Percentiles rank a stretch among this genome's conserved stretches.
Evolutionary conservation across 106 monocot species (phyloP).

Genomic region (Ottelia alismoides): DNA sequence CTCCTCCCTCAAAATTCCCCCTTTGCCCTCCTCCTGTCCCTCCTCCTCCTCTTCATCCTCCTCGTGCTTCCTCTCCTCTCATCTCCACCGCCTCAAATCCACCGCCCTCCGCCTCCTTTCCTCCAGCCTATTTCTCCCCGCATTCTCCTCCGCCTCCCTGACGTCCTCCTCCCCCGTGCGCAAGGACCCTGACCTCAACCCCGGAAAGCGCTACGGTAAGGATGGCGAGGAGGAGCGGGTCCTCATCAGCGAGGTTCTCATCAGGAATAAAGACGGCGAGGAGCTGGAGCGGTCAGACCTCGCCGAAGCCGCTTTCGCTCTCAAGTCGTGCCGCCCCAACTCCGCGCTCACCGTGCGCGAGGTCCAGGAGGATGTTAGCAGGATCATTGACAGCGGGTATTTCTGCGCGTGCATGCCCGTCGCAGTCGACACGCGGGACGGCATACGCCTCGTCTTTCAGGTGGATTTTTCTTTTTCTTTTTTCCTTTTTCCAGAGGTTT

Average conservation of each 20-base stretch:
- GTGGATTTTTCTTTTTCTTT: no score
- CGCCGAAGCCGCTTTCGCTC: constrained; percentile 54
- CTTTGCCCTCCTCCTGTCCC: not conserved
- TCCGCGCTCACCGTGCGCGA: constrained; percentile 79
- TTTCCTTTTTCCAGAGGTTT: no score
- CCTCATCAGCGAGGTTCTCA: constrained; percentile 84
- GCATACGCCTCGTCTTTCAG: constrained; percentile 82
- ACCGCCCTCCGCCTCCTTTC: not conserved
- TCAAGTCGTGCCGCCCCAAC: constrained; percentile 64
- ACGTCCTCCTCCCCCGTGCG: constrained; percentile 5
- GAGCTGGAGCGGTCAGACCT: constrained; percentile 63
- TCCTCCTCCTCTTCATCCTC: not conserved
- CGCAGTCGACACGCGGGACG: constrained; percentile 86
- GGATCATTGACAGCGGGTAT: constrained; percentile 70
- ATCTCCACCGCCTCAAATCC: no score
- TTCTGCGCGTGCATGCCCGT: constrained; percentile 90
- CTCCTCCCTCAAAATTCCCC: constrained; percentile 46
- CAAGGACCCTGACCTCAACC: constrained; percentile 9
- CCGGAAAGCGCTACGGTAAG: constrained; percentile 19
- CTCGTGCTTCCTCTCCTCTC: not conserved
- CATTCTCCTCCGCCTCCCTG: constrained; percentile 34
- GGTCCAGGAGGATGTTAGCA: constrained; percentile 90
- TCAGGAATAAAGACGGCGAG: constrained; percentile 90
- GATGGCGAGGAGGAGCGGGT: constrained; percentile 79
- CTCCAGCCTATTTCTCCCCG: constrained; percentile 7